phyloP scores from a whole-genome alignment of 176 grass and related monocot species.

The Phragmites australis region DNA sequence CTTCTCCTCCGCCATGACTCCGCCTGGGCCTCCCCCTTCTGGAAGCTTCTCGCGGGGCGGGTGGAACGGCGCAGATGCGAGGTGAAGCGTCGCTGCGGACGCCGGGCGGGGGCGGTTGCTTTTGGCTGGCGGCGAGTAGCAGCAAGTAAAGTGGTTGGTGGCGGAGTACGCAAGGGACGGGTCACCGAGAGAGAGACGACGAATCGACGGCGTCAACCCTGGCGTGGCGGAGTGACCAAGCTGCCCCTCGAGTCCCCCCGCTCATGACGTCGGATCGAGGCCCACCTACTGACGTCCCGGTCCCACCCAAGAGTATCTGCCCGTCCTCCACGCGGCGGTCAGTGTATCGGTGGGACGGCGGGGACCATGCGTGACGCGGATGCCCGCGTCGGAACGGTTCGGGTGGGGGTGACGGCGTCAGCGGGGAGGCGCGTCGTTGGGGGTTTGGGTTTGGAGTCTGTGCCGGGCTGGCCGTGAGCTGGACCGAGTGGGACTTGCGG shows the following conservation, averaged over 20 bases:
- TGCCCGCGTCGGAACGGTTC: neutral
- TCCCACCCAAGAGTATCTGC: neutral
- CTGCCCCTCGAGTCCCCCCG: neutral
- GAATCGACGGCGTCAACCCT: conserved; percentile 32
- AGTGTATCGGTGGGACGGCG: neutral
- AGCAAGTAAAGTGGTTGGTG: conserved; percentile 47
- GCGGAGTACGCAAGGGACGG: conserved; percentile 34
- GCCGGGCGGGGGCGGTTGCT: conserved; percentile 4
- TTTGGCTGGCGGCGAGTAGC: conserved; percentile 52
- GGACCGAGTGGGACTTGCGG: conserved; percentile 6
- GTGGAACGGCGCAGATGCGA: neutral
- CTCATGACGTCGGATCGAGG: neutral
- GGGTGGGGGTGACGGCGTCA: conserved; percentile 30
- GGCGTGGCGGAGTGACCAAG: conserved; percentile 18
- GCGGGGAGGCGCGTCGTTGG: neutral
- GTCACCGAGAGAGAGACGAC: conserved; percentile 9
- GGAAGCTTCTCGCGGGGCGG: conserved; percentile 1
- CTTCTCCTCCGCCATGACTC: conserved; percentile 81
- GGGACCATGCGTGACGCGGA: neutral
- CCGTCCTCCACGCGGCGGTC: conserved; percentile 4
- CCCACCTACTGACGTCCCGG: neutral
- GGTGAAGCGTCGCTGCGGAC: conserved; percentile 30
- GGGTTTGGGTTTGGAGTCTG: neutral
- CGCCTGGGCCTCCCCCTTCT: neutral
- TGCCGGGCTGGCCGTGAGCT: conserved; percentile 37